Evolutionary conservation across 2,329 filamentous ascomycete genomes (phyloP).

Genomic region (Lecanicillium sp.): DNA sequence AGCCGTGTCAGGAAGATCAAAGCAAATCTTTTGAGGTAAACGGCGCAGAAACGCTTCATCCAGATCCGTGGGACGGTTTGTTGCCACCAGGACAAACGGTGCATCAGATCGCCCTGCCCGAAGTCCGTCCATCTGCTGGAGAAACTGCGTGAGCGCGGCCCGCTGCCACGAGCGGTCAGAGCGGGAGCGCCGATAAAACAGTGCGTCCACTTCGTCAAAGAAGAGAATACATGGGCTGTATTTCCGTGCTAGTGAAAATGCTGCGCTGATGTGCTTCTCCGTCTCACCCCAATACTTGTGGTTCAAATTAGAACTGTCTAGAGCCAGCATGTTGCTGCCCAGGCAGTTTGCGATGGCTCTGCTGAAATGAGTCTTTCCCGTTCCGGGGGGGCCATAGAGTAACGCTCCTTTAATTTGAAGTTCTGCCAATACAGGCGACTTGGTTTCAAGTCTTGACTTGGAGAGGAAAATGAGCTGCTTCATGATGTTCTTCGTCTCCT

Average conservation of each 20-base stretch:
- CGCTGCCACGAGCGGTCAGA: conserved; percentile 14
- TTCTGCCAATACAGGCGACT: not conserved
- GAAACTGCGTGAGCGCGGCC: conserved; percentile 21
- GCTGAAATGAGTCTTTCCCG: conserved; percentile 24
- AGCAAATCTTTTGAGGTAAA: conserved; percentile 40
- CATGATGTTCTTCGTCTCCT: not conserved
- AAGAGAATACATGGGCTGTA: conserved; percentile 24
- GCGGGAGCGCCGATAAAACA: conserved; percentile 15
- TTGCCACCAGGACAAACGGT: conserved; percentile 24
- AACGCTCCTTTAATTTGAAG: conserved; percentile 19
- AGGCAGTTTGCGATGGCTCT: conserved; percentile 19
- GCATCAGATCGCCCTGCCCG: not conserved
- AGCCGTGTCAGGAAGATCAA: conserved; percentile 40
- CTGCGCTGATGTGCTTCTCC: conserved; percentile 24
- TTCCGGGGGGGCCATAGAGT: conserved; percentile 26
- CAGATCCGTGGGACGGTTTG: conserved; percentile 25
- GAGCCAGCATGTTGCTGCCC: conserved; percentile 19
- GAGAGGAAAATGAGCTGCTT: conserved; percentile 1
- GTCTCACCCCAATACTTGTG: conserved; percentile 19
- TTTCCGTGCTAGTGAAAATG: conserved; percentile 22
- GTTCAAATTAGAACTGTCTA: conserved; percentile 16
- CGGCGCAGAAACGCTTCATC: conserved; percentile 44
- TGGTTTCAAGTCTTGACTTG: not conserved
- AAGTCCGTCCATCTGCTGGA: conserved; percentile 24
- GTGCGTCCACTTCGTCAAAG: conserved; percentile 9